These are phyloP conservation scores for Pichia sporocuriosa DNA, from an alignment of 805 yeast genomes.

Conservation along the genomic window DNA sequence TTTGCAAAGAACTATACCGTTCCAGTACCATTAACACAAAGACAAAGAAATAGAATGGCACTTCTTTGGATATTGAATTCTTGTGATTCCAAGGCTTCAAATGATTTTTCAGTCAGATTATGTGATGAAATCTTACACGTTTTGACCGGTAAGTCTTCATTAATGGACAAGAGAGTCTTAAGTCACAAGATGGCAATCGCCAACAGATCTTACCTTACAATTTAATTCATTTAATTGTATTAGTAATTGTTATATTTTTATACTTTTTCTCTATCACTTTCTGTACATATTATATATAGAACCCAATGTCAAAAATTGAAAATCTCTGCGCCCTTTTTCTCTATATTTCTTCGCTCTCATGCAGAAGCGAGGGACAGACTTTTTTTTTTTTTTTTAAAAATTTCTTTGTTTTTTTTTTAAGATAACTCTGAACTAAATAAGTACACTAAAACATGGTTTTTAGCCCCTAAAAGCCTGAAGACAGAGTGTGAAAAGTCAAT, in stretches of 20 bases:
- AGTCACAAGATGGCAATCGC: constrained; percentile 84
- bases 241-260: not conserved
- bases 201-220: constrained; percentile 60
- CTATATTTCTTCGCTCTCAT: too few species aligned
- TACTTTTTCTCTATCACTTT: not conserved
- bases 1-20: constrained; percentile 76
- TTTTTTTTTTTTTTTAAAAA: too few species aligned
- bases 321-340: not conserved
- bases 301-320: not conserved
- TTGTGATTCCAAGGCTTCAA: constrained; percentile 67
- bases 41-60: constrained; percentile 82
- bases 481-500: too few species aligned
- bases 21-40: constrained; percentile 75
- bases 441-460: too few species aligned
- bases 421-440: too few species aligned
- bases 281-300: constrained; percentile 4
- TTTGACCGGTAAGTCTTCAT: constrained; percentile 68
- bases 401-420: too few species aligned
- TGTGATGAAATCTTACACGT: constrained; percentile 85
- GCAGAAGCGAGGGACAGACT: not conserved
- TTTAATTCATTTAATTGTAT: too few species aligned
- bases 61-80: constrained; percentile 89
- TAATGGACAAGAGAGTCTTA: constrained; percentile 74
- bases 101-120: constrained; percentile 78
- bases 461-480: too few species aligned